Conservation (phyloP, 2,329 filamentous ascomycete genomes). For the Fusarium sp. region DNA sequence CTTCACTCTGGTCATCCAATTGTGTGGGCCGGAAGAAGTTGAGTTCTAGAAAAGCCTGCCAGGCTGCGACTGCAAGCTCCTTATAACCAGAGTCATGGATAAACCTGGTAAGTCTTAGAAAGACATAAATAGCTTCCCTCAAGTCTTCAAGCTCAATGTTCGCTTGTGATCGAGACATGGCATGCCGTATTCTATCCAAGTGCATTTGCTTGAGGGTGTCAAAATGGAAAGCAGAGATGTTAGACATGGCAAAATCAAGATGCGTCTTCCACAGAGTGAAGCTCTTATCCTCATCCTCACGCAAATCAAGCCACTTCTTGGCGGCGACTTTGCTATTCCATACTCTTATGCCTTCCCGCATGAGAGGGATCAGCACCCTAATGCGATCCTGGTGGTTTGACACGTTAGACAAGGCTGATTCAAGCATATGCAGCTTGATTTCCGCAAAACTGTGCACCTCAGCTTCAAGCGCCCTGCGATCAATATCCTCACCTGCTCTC, state of each 20-base stretch:
- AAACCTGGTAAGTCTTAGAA: conserved; percentile 78
- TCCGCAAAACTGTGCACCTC: conserved; percentile 77
- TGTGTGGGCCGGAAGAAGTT: conserved; percentile 66
- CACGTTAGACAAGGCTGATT: conserved; percentile 74
- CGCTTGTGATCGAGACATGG: conserved; percentile 11
- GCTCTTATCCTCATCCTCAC: conserved; percentile 37
- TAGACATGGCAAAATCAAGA: conserved; percentile 76
- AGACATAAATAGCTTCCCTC: conserved; percentile 66
- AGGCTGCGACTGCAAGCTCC: conserved; percentile 79
- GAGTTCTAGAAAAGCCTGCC: conserved; percentile 83
- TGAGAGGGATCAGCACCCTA: conserved; percentile 70
- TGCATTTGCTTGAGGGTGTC: conserved; percentile 70
- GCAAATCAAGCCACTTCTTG: conserved; percentile 69
- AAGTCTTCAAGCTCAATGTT: conserved; percentile 6
- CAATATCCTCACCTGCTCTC: conserved; percentile 54
- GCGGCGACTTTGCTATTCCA: conserved; percentile 73
- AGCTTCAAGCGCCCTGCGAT: conserved; percentile 59
- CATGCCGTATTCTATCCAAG: conserved; percentile 55
- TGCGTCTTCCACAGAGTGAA: conserved; percentile 77
- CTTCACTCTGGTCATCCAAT: conserved; percentile 36
- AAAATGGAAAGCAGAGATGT: conserved; percentile 71
- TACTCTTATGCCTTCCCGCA: conserved; percentile 76
- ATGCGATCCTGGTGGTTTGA: conserved; percentile 58
- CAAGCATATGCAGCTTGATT: conserved; percentile 80
- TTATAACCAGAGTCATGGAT: conserved; percentile 79